Evolutionary conservation across 129 eudicot species (phyloP).

Genomic region (Dittrichia graveolens): DNA sequence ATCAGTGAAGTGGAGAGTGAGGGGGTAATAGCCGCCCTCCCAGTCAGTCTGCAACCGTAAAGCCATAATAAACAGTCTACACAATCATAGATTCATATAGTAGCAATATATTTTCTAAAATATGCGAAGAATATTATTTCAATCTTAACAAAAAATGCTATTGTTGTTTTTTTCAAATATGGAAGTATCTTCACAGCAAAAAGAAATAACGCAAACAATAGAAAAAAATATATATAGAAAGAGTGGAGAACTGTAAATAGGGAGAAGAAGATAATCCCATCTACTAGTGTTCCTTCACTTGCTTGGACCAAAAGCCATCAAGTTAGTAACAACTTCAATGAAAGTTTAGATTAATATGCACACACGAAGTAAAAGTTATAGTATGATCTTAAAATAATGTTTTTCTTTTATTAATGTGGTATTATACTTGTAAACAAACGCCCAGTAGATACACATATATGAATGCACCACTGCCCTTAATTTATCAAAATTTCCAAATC

Average conservation of each 20-base stretch:
- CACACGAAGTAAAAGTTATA: background rate
- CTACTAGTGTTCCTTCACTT: background rate
- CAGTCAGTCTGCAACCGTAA: constrained; percentile 68
- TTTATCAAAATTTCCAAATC: too few relatives aligned
- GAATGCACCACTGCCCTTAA: too few relatives aligned
- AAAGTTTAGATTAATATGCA: background rate
- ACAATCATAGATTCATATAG: constrained; percentile 8
- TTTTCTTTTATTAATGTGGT: too few relatives aligned
- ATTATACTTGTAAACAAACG: too few relatives aligned
- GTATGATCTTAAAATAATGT: too few relatives aligned
- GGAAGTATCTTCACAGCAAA: background rate
- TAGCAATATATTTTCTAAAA: too few relatives aligned
- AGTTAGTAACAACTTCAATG: background rate
- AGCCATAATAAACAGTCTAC: constrained; percentile 19
- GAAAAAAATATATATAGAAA: background rate
- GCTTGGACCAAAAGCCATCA: background rate
- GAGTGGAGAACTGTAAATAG: background rate
- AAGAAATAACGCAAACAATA: background rate
- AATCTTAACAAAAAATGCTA: too few relatives aligned
- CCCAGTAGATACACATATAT: too few relatives aligned
- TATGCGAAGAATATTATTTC: too few relatives aligned
- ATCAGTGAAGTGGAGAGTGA: constrained; percentile 70
- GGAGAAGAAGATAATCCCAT: background rate
- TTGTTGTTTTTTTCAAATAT: too few relatives aligned
- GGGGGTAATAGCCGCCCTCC: constrained; percentile 80